Conservation (phyloP, 495 filamentous ascomycete genomes). For the Apodospora peruviana region DNA sequence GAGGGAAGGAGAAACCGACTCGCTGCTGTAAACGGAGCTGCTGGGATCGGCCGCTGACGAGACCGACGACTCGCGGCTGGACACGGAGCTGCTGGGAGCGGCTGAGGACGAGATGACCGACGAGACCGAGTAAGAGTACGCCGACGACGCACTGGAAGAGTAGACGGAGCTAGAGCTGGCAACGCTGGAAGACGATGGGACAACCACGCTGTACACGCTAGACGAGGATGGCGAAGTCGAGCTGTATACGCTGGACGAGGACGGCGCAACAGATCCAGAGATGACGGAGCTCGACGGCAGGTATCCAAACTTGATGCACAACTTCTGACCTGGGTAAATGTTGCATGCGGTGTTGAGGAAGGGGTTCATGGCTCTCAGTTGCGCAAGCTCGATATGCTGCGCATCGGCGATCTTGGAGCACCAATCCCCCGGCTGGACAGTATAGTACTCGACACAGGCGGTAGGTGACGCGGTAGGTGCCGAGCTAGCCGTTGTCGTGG, state of each 20-base stretch:
- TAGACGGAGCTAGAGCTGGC: constrained; percentile 3
- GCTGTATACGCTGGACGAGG: constrained; percentile 9
- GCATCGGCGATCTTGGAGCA: constrained; percentile 11
- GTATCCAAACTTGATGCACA: constrained; percentile 10
- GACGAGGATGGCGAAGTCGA: constrained; percentile 9
- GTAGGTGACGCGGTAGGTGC: constrained; percentile 5
- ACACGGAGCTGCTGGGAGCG: not conserved
- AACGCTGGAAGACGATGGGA: constrained; percentile 1
- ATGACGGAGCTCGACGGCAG: constrained; percentile 4
- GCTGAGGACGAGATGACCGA: not conserved
- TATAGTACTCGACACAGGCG: constrained; percentile 11
- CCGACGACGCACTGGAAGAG: not conserved
- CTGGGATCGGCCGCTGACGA: not conserved
- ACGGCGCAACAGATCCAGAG: not conserved
- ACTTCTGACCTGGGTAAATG: not conserved
- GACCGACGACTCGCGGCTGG: not conserved
- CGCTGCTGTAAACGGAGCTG: not conserved
- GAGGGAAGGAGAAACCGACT: not conserved
- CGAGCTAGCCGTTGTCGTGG: not conserved
- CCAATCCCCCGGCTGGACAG: constrained; percentile 7
- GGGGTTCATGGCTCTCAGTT: constrained; percentile 7
- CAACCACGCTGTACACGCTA: constrained; percentile 3
- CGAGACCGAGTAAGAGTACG: not conserved
- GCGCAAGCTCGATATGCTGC: constrained; percentile 6
- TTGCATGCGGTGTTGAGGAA: constrained; percentile 1